Evolutionary conservation across 805 yeast genomes (phyloP).

Genomic region (Torulaspora microellipsoides): DNA sequence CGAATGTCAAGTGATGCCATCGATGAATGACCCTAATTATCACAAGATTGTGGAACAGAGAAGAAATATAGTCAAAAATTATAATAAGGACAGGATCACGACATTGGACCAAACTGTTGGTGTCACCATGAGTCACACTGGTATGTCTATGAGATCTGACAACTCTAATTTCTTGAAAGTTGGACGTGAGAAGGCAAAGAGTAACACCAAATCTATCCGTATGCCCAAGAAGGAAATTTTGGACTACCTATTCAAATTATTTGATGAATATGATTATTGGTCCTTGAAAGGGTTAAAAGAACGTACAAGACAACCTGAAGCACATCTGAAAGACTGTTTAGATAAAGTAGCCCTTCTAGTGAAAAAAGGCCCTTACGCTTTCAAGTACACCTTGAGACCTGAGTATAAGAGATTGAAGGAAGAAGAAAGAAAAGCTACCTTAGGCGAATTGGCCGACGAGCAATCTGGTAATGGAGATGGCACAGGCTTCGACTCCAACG

Average conservation of each 20-base stretch:
- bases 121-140: conserved; percentile 79
- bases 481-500: conserved; percentile 9
- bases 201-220: conserved; percentile 69
- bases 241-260: conserved; percentile 80
- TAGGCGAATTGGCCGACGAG: conserved; percentile 46
- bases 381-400: conserved; percentile 83
- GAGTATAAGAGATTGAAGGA: conserved; percentile 80
- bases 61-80: conserved; percentile 43
- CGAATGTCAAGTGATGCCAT: conserved; percentile 86
- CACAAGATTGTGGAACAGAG: conserved; percentile 56
- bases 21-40: conserved; percentile 67
- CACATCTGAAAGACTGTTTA: conserved; percentile 81
- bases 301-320: conserved; percentile 92
- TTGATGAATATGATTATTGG: conserved; percentile 97
- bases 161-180: conserved; percentile 63
- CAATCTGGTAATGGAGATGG: conserved; percentile 15
- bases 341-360: conserved; percentile 86
- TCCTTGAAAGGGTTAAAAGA: conserved; percentile 89
- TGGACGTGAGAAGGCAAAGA: conserved; percentile 45
- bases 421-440: conserved; percentile 64
- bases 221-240: conserved; percentile 89
- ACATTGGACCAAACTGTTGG: conserved; percentile 80
- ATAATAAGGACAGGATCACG: conserved; percentile 58
- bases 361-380: conserved; percentile 93
- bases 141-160: conserved; percentile 72